Base-by-base conservation (phyloP, 768 basidiomycete species). In the Collybia nuda region DNA sequence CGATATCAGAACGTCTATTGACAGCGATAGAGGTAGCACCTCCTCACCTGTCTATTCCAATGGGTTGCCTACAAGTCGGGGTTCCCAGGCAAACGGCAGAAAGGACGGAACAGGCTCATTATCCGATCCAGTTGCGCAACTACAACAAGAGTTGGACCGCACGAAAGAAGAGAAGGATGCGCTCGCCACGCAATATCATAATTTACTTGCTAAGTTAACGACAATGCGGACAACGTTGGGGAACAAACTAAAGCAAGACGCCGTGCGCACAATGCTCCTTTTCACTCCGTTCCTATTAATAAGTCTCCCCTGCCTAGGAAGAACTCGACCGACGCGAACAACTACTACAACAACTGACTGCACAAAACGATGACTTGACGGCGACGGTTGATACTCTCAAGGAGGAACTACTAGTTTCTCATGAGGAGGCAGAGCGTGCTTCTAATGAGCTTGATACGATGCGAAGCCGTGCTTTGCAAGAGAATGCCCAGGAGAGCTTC, bases 321-420 rank as follows among this genome's bases (percentile, higher is more conserved):
- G 97, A 98, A 78, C 86, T 99, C 38, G 97, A 98, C 76, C 80
- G 93, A 55, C 79, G 92, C 54, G 94, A 94, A 63, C 86, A 90
- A 58, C 77, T 86, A 29, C 80, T 97, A 28, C 88, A 89, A 51
- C 82, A 86, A 52, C 71, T 99, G 22, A 85, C 81, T 2, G 81
- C 79, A 2, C 85, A 93, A 62, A 90, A 87, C 62, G 86, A 90
- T 5, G 86, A 91, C 60, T 75, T 94, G 14, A 64, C 72, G 6
- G 62, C 67, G 24, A 90, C 92, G 0, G 71, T 97, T 23, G 84
- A 88, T 47, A 88, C 92, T 6, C 78, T 98, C 32, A 87, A 90
- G 62, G 60, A 78, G 0, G 97, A 99, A 63, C 77, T 98, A 39
- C 73, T 88, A 40, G 71, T 79, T 0, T 86, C 90, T 1, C 83